A percentile compares a stretch with the other conserved stretches of the same genome.
Evolutionary conservation across 805 yeast genomes (phyloP).

Genomic region (Grigorovia yakushimaensis): DNA sequence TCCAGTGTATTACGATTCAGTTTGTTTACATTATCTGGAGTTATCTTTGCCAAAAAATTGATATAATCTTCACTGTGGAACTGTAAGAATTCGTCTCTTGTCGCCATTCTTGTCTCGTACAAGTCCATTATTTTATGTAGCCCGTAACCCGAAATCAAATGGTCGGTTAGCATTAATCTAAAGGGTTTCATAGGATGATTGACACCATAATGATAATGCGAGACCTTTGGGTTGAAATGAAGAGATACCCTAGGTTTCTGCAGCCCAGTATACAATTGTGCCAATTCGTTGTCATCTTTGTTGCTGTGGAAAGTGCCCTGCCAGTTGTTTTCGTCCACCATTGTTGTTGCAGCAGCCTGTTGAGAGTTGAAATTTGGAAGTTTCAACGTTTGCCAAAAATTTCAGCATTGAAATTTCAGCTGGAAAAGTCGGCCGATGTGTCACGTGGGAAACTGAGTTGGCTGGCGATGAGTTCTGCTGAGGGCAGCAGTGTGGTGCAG

Average conservation of each 20-base stretch:
- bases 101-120: conserved; percentile 74
- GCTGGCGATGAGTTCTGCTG: too few relatives aligned
- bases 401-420: too few relatives aligned
- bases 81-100: conserved; percentile 64
- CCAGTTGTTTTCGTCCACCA: background rate
- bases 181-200: conserved; percentile 99
- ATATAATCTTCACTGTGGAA: conserved; percentile 87
- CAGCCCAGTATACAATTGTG: conserved; percentile 16
- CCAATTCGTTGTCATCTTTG: background rate
- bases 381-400: too few relatives aligned
- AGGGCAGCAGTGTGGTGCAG: too few relatives aligned
- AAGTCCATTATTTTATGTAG: conserved; percentile 85
- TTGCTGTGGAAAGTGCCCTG: background rate
- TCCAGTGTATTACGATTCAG: conserved; percentile 36
- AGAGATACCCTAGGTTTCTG: conserved; percentile 64
- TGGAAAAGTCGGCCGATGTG: too few relatives aligned
- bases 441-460: too few relatives aligned
- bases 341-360: too few relatives aligned
- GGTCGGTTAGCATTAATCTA: conserved; percentile 87
- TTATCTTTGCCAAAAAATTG: conserved; percentile 61
- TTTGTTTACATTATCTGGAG: conserved; percentile 61
- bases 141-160: conserved; percentile 74
- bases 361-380: too few relatives aligned
- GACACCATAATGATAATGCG: conserved; percentile 81
- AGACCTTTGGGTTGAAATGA: conserved; percentile 75